Base-by-base conservation (phyloP, 331 rosid species). In the Prunus yedoensis region DNA sequence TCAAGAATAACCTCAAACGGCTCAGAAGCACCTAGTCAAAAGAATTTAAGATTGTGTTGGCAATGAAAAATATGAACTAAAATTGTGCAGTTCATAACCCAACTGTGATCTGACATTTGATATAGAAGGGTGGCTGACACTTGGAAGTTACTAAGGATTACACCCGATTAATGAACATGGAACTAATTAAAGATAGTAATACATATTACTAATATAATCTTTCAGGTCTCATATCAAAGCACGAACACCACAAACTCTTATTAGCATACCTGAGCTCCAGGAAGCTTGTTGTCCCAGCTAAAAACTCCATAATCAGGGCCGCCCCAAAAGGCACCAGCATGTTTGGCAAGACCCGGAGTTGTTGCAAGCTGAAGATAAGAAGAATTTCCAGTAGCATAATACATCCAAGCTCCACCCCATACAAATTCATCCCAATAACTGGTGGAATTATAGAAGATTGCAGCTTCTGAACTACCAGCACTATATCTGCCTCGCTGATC, bases 311-410 rank as follows among this genome's bases (percentile, higher is more conserved):
- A 92, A 80, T 92, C 94, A 69, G 94, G 87, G 74, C 99, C 97
- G n/a, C 99, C 99, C 97, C 96, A 90, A 86, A 95, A 95, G 57
- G 97, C 99, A 74, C 99, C 99, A 0, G 99, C 99, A 65, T 89
- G 97, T 82, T 77, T 90, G 43, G 97, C 99, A 41, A 95, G 45
- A 75, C 91, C 89, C 35, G 92, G 92, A 62, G 84, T 46, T 70
- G 99, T 95, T 27, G 97, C 92, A 68, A 95, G 94, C 83, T 80
- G 86, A 76, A 95, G 99, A 82, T 95, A 95, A 1, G 96, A 85
- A 20, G 84, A 72, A 74, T 95, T 95, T 27, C 99, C 99, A 21
- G 99, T 95, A 46, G 99, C 99, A 78, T 87, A 95, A 77, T 95
- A 95, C 90, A 95, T 80, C 99, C 99, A 95, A 73, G 99, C 97